These are phyloP conservation scores for Petunia secreta DNA, from an alignment of 257 asterid genomes.

Conservation along the genomic window DNA sequence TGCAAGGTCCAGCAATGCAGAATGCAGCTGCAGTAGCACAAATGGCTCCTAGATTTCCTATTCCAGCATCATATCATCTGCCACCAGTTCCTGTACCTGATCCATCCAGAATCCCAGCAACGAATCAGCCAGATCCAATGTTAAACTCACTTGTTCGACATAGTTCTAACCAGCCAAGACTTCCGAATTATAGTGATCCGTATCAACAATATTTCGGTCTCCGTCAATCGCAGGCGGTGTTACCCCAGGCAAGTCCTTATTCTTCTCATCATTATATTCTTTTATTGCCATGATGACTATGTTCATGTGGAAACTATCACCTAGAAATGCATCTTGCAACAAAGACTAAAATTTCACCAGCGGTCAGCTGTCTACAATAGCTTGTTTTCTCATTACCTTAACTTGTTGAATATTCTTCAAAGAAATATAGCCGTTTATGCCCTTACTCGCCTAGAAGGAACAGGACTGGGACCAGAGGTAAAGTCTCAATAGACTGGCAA, in stretches of 20 bases:
- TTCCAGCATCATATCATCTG: constrained; percentile 60
- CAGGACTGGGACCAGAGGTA: no score
- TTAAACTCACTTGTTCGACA: constrained; percentile 29
- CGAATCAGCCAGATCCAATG: constrained; percentile 36
- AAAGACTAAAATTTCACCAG: neutral
- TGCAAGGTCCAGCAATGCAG: constrained; percentile 51
- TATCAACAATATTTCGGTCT: constrained; percentile 41
- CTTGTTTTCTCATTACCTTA: neutral
- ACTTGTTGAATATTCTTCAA: neutral
- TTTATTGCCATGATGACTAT: neutral
- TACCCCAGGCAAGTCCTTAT: constrained; percentile 36
- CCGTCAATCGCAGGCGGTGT: constrained; percentile 38
- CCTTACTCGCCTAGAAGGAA: no score
- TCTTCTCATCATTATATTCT: neutral
- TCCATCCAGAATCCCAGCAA: constrained; percentile 45
- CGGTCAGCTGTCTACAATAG: neutral
- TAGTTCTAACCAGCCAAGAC: constrained; percentile 32
- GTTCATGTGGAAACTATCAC: neutral
- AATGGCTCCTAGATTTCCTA: constrained; percentile 54
- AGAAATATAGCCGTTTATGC: neutral
- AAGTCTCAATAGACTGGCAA: no score
- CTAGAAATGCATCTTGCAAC: neutral
- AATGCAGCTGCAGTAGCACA: constrained; percentile 53
- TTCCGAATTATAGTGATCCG: constrained; percentile 33
- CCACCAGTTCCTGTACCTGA: constrained; percentile 49